phyloP scores from a whole-genome alignment of 768 basidiomycete species.

The Naganishia friedmannii region DNA sequence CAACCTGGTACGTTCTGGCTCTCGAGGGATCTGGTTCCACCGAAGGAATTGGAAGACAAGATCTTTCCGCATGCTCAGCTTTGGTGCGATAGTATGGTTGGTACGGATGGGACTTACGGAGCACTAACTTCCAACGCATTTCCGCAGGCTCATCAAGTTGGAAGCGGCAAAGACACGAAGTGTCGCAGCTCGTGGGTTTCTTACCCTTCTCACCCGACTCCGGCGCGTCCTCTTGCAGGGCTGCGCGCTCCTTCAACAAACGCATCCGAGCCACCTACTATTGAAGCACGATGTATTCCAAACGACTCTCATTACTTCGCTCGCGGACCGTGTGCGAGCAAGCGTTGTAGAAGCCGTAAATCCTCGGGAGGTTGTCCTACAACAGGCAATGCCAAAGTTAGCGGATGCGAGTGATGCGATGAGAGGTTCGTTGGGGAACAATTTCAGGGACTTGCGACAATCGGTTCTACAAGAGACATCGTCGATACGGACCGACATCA shows the following conservation, averaged over 20 bases:
- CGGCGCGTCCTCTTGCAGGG: background rate
- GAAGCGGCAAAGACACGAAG: background rate
- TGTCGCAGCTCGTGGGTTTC: background rate
- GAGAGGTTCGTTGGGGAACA: no score
- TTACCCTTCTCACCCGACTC: background rate
- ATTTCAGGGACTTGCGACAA: no score
- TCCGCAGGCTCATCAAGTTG: background rate
- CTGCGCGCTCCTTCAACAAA: background rate
- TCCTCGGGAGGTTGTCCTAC: no score
- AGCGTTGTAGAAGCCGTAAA: no score
- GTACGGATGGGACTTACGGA: background rate
- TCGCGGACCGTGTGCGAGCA: background rate
- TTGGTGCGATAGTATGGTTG: background rate
- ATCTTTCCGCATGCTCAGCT: background rate
- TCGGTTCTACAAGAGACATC: no score
- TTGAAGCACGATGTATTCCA: background rate
- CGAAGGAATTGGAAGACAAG: background rate
- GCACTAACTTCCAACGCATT: background rate
- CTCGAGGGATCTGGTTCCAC: background rate
- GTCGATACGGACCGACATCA: no score
- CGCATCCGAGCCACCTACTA: background rate
- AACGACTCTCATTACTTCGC: background rate
- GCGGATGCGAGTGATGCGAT: no score
- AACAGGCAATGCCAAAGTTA: no score
- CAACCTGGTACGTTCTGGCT: conserved; percentile 1